A percentile compares a stretch with the other conserved stretches of the same genome.
phyloP scores from a whole-genome alignment of 495 filamentous ascomycete species.

The Chaetomium tenue region DNA sequence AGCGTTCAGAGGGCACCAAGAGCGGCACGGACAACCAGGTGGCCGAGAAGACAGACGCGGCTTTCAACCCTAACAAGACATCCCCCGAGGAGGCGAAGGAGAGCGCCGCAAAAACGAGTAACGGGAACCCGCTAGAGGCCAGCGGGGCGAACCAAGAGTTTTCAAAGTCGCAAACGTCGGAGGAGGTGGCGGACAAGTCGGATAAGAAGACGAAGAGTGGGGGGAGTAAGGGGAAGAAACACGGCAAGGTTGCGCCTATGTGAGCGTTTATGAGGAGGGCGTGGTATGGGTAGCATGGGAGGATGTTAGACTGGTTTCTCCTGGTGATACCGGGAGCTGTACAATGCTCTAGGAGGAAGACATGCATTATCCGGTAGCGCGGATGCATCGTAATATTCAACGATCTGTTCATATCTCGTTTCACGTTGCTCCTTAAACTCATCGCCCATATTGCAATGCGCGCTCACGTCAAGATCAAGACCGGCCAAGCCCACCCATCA shows the following conservation, averaged over 20 bases:
- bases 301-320: not conserved
- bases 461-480: not conserved
- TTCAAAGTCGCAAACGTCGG: conserved; percentile 24
- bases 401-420: not conserved
- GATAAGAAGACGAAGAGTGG: conserved; percentile 24
- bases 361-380: not conserved
- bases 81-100: conserved; percentile 38
- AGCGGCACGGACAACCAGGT: conserved; percentile 42
- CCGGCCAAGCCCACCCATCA: not conserved
- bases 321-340: not conserved
- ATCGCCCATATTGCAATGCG: not conserved
- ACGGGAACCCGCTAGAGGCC: conserved; percentile 40
- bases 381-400: not conserved
- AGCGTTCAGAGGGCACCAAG: conserved; percentile 38
- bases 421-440: not conserved
- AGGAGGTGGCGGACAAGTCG: conserved; percentile 20
- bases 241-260: conserved; percentile 19
- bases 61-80: conserved; percentile 44
- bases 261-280: not conserved
- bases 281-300: not conserved
- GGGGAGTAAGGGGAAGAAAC: conserved; percentile 32
- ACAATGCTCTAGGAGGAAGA: too few relatives aligned
- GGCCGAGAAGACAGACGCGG: conserved; percentile 39
- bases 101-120: conserved; percentile 29
- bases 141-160: conserved; percentile 42